Evolutionary conservation across 441 rosid genomes (phyloP), one percentile per base, ranked within the genome.

Genomic region (Erodium texanum): DNA sequence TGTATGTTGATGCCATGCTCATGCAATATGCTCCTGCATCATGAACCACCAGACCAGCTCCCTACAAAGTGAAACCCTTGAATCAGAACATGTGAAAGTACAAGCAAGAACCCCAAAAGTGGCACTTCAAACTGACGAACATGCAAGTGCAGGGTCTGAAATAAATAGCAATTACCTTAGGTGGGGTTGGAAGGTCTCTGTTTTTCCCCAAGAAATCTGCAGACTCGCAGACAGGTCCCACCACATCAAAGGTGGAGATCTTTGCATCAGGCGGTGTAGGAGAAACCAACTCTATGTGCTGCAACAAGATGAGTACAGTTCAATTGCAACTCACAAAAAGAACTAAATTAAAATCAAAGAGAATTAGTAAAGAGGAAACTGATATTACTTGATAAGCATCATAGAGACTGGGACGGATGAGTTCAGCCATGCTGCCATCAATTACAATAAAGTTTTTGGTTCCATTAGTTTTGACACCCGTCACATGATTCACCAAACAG

Each of bases 1-100:
- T 94, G 89, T 94, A 94, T 27, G 97, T 89, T 0, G 99, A 94
- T 58, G 99, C 98, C 99, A 94, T 94, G 82, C 99, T 94, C 99
- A 94, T 94, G 86, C 99, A 92, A 72, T 94, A 94, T 18, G 98
- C 99, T 59, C 99, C 99, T 3, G 98, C 99, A 70, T 94, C 99
- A 64, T 89, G 98, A 76, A 94, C 99, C 62, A 92, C 96, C 38
- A 94, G 86, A 70, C 96, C 98, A 15, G 85, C 79, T 80, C 99
- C 98, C 98, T 94, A 83, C 72, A 77, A 71, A 66, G 54, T 15
- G 11, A 38, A 74, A 70, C 22, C 43, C 56, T 24, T 63, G 50
- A 11, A 8, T 15, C 56, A n/a, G 23, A 7, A 7, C 29, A 27
- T 27, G 29, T 27, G 2, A 27, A 27, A 27, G 29, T 27, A n/a